Percentiles rank a stretch among this genome's conserved stretches.
Conservation (phyloP, 495 filamentous ascomycete species). For the Neurospora sublineolata region DNA sequence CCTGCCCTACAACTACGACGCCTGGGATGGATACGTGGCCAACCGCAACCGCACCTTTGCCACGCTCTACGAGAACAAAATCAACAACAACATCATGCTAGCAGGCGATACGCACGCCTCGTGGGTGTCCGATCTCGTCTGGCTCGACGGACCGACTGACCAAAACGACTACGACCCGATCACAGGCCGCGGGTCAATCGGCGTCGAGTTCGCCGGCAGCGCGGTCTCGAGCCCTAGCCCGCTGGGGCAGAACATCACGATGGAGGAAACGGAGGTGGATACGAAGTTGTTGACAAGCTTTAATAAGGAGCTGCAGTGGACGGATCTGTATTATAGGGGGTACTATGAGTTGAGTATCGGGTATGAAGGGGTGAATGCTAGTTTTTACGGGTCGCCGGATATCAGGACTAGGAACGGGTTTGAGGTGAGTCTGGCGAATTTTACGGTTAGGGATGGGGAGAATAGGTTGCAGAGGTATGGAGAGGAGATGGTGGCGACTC, state of each 20-base stretch:
- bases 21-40: constrained; percentile 53
- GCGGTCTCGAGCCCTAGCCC: constrained; percentile 45
- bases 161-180: constrained; percentile 41
- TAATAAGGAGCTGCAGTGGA: constrained; percentile 55
- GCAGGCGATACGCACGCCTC: constrained; percentile 53
- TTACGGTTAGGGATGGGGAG: constrained; percentile 43
- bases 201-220: constrained; percentile 56
- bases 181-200: constrained; percentile 47
- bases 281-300: constrained; percentile 32
- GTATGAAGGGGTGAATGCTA: constrained; percentile 38
- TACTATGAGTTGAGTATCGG: constrained; percentile 46
- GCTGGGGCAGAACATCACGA: constrained; percentile 34
- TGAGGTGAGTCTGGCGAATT: constrained; percentile 48
- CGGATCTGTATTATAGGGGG: constrained; percentile 55
- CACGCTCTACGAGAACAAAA: constrained; percentile 47
- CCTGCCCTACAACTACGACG: constrained; percentile 46
- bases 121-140: constrained; percentile 56
- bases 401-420: constrained; percentile 30
- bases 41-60: constrained; percentile 53
- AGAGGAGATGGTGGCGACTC: constrained; percentile 1
- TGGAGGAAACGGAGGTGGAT: background rate
- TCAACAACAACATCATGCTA: constrained; percentile 56
- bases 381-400: constrained; percentile 38
- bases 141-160: constrained; percentile 28
- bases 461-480: constrained; percentile 30